A percentile compares a stretch with the other conserved stretches of the same genome.
These are phyloP conservation scores for Talinum fruticosum DNA, from an alignment of 148 eudicot genomes.

Conservation along the genomic window DNA sequence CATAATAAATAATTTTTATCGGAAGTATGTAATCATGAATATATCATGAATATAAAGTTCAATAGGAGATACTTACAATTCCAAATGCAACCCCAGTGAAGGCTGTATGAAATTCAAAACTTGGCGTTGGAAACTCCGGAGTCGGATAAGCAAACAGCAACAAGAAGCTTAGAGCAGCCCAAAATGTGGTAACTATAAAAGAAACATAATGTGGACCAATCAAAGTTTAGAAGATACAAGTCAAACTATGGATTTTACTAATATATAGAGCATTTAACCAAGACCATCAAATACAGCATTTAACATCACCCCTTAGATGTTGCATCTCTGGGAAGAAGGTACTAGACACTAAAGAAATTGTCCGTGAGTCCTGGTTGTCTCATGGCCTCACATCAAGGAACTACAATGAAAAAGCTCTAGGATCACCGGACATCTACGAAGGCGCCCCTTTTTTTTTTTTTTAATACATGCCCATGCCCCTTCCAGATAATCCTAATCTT, in stretches of 20 bases:
- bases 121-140: constrained; percentile 91
- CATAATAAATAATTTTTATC: too few species aligned
- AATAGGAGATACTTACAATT: constrained; percentile 56
- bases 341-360: background rate
- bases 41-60: background rate
- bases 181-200: constrained; percentile 75
- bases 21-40: too few species aligned
- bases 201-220: constrained; percentile 3
- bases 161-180: constrained; percentile 90
- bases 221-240: constrained; percentile 5
- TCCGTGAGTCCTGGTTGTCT: background rate
- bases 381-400: background rate
- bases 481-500: background rate
- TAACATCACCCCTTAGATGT: background rate
- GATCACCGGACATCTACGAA: background rate
- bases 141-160: constrained; percentile 92
- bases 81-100: constrained; percentile 93
- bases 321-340: background rate
- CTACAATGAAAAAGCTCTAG: background rate
- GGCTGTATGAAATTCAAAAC: constrained; percentile 91
- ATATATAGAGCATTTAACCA: background rate
- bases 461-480: background rate
- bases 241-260: background rate
- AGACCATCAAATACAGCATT: background rate
- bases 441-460: too few species aligned